phyloP scores from a whole-genome alignment of 768 basidiomycete genomes.

The Suillus cothurnatus region DNA sequence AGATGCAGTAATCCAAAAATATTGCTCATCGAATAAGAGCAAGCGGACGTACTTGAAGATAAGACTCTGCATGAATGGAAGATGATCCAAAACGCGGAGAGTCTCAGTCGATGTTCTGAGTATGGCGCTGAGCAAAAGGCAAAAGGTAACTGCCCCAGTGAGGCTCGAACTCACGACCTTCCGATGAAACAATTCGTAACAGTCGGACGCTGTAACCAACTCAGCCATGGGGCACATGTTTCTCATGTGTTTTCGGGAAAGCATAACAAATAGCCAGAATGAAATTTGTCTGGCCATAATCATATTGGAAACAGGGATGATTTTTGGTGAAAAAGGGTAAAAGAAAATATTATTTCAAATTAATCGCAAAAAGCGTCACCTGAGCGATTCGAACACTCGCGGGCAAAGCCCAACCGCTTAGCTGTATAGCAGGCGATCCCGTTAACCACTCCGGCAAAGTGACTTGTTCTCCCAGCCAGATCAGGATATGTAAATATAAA shows the following conservation, averaged over 20 bases:
- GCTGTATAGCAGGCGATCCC: slow-evolving; percentile 71
- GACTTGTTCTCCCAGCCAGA: slow-evolving; percentile 37
- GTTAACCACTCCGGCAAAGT: slow-evolving; percentile 97
- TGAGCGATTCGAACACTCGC: slow-evolving; percentile 66
- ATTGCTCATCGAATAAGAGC: slow-evolving; percentile 50
- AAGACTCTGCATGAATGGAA: not conserved
- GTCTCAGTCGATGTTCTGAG: not conserved
- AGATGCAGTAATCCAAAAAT: slow-evolving; percentile 68
- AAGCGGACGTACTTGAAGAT: slow-evolving; percentile 14
- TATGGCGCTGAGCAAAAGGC: not conserved
- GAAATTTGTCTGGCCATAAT: no score
- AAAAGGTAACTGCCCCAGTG: slow-evolving; percentile 49
- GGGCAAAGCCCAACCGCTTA: slow-evolving; percentile 62
- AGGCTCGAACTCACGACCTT: slow-evolving; percentile 75
- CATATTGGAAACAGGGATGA: no score
- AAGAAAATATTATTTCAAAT: not conserved
- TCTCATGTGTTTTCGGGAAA: rapidly evolving
- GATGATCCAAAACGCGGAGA: not conserved
- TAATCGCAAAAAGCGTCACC: slow-evolving; percentile 48
- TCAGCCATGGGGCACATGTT: slow-evolving; percentile 68
- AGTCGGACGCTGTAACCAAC: slow-evolving; percentile 81
- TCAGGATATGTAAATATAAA: not conserved
- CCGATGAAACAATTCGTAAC: slow-evolving; percentile 60
- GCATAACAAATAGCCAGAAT: no score
- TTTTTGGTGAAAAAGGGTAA: no score